Conservation (phyloP, 2,329 filamentous ascomycete species). For the Monilinia aucupariae region DNA sequence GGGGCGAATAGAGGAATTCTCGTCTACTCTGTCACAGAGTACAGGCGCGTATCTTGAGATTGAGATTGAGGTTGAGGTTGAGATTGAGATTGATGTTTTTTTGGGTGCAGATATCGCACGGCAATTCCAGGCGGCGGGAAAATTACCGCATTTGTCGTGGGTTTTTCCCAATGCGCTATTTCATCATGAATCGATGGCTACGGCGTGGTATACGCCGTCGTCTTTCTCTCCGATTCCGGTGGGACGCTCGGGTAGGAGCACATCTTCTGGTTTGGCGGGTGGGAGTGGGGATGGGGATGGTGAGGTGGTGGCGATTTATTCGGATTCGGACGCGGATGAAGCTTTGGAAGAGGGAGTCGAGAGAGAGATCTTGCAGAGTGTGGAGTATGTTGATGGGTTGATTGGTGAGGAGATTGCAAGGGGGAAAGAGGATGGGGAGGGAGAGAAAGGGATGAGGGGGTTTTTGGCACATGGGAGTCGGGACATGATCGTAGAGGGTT, state of each 20-base stretch:
- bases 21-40: background rate
- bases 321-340: constrained; percentile 29
- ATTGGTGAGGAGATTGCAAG: constrained; percentile 73
- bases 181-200: background rate
- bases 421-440: constrained; percentile 30
- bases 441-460: constrained; percentile 32
- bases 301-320: background rate
- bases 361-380: constrained; percentile 63
- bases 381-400: constrained; percentile 68
- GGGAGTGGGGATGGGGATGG: background rate
- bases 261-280: background rate
- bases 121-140: constrained; percentile 44
- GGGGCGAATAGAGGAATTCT: background rate
- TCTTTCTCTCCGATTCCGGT: background rate
- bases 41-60: too few relatives aligned
- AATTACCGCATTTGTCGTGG: constrained; percentile 45
- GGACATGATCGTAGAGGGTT: constrained; percentile 33
- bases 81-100: too few relatives aligned
- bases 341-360: constrained; percentile 46
- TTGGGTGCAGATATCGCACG: constrained; percentile 34
- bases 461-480: constrained; percentile 45
- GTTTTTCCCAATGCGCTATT: constrained; percentile 44
- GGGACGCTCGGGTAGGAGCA: background rate
- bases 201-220: background rate
- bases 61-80: too few relatives aligned